These are phyloP conservation scores for Dimocarpus longan DNA, from an alignment of 345 rosid species.

Conservation along the genomic window DNA sequence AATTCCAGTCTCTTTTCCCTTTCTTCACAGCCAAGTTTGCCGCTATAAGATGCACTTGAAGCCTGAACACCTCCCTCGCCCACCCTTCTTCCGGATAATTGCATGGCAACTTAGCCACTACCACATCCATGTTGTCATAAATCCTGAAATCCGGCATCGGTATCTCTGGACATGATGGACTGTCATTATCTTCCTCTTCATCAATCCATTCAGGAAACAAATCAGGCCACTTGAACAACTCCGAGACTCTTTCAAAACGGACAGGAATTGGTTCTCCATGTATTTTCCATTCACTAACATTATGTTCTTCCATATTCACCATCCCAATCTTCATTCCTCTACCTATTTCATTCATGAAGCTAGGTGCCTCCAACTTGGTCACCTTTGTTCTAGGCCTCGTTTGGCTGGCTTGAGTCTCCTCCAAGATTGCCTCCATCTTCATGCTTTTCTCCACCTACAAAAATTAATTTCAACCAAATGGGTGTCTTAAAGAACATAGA, in stretches of 20 bases:
- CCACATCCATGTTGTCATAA: slow-evolving; percentile 57
- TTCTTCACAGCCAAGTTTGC: slow-evolving; percentile 69
- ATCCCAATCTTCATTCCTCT: slow-evolving; percentile 68
- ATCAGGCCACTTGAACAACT: slow-evolving; percentile 66
- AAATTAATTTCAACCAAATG: slow-evolving; percentile 15
- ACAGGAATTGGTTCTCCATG: slow-evolving; percentile 58
- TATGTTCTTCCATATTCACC: slow-evolving; percentile 78
- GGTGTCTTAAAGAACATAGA: background rate
- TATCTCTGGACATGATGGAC: slow-evolving; percentile 73
- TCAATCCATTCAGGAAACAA: slow-evolving; percentile 98
- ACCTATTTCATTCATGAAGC: slow-evolving; percentile 54
- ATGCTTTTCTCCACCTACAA: slow-evolving; percentile 55
- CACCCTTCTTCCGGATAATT: slow-evolving; percentile 76
- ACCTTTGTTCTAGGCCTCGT: slow-evolving; percentile 23
- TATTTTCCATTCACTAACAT: slow-evolving; percentile 55
- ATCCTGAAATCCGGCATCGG: slow-evolving; percentile 72
- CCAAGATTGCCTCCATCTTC: slow-evolving; percentile 62
- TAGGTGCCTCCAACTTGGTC: slow-evolving; percentile 62
- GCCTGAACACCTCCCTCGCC: slow-evolving; percentile 80
- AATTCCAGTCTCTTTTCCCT: slow-evolving; percentile 55
- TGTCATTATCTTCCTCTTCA: slow-evolving; percentile 83
- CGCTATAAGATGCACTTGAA: slow-evolving; percentile 72
- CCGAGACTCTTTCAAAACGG: slow-evolving; percentile 57
- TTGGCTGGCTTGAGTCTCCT: slow-evolving; percentile 27
- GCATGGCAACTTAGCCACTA: slow-evolving; percentile 83